Evolutionary conservation across 495 filamentous ascomycete genomes (phyloP).

Genomic region (Chlorociboria aeruginascens): DNA sequence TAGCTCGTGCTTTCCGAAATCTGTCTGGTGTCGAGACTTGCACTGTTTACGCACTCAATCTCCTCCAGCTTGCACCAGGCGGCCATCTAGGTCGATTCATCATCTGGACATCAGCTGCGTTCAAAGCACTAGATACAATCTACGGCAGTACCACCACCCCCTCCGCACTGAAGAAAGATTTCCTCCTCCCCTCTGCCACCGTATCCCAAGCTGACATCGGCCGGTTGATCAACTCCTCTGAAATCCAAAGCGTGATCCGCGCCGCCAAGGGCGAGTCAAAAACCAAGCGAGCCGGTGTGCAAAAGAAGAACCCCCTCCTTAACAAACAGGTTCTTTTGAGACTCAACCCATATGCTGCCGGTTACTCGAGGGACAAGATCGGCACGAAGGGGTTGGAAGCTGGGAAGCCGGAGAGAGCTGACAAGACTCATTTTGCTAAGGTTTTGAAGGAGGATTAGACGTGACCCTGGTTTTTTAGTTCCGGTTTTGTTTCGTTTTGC

Average conservation of each 20-base stretch:
- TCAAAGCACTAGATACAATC: conserved; percentile 89
- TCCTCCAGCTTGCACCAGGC: conserved; percentile 96
- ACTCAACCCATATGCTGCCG: conserved; percentile 91
- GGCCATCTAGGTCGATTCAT: conserved; percentile 98
- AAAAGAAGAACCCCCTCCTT: conserved; percentile 99
- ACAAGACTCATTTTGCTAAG: conserved; percentile 12
- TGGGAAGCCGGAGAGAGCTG: conserved; percentile 20
- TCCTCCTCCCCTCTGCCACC: conserved; percentile 79
- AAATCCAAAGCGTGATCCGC: conserved; percentile 88
- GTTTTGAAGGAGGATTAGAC: conserved; percentile 22
- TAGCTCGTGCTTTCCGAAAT: conserved; percentile 92
- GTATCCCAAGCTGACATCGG: conserved; percentile 85
- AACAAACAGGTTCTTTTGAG: conserved; percentile 97
- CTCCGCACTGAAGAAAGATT: conserved; percentile 92
- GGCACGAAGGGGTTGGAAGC: conserved; percentile 29
- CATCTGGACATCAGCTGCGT: conserved; percentile 95
- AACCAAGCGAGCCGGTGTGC: conserved; percentile 80
- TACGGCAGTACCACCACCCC: conserved; percentile 83
- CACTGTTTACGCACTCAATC: conserved; percentile 89
- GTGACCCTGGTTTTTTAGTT: conserved; percentile 12
- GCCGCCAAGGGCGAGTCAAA: conserved; percentile 77
- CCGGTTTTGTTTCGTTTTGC: neutral
- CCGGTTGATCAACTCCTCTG: conserved; percentile 96
- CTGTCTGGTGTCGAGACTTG: conserved; percentile 96
- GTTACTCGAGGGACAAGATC: conserved; percentile 72